A percentile compares a stretch with the other conserved stretches of the same genome.
Evolutionary conservation across 305 asterid genomes (phyloP).

Genomic region (Rubia tinctorum): DNA sequence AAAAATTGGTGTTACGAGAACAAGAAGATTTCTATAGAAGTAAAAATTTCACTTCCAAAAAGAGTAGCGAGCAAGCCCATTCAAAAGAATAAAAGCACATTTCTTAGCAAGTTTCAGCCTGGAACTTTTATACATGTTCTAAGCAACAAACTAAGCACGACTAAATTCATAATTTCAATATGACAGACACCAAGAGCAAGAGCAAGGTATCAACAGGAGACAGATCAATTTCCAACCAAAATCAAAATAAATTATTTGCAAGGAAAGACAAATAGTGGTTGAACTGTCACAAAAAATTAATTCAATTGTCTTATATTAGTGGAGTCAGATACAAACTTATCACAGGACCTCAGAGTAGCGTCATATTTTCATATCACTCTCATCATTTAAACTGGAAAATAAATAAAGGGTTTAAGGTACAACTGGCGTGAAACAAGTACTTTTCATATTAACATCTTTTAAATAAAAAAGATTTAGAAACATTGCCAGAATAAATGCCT

Average conservation of each 20-base stretch:
- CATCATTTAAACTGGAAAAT: neutral
- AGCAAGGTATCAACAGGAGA: neutral
- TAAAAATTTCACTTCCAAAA: neutral
- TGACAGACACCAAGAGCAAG: neutral
- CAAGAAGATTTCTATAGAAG: neutral
- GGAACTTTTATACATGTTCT: neutral
- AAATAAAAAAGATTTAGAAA: too few relatives aligned
- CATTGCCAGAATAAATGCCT: neutral
- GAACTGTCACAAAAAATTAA: neutral
- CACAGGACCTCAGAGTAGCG: neutral
- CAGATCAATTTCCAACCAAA: neutral
- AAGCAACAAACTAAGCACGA: neutral
- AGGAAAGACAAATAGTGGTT: neutral
- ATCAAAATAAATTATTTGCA: neutral
- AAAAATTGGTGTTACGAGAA: neutral
- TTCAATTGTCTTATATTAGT: neutral
- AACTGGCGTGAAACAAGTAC: neutral
- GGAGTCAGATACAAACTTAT: neutral
- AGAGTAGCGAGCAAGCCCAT: neutral
- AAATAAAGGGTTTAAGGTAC: neutral
- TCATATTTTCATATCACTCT: neutral
- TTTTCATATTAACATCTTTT: neutral
- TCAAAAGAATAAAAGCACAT: neutral
- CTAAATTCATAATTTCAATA: neutral
- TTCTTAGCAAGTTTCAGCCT: neutral